Evolutionary conservation across 805 yeast genomes (phyloP), one percentile per base, ranked within the genome.

Genomic region (Candida tallmaniae): DNA sequence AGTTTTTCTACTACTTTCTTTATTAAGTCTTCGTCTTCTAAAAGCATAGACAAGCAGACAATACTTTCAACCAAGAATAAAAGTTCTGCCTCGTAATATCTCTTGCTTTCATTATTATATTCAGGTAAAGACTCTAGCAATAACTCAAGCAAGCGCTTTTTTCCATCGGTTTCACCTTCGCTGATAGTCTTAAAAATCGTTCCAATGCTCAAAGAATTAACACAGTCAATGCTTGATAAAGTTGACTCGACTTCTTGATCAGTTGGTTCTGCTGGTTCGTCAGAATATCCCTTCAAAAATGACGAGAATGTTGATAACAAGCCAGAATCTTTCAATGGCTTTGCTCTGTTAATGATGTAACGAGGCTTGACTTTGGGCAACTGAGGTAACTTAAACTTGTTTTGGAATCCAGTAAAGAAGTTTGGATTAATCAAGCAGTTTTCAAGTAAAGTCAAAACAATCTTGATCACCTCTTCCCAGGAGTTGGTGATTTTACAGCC

Each of bases 241-340:
- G 97, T 85, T 4, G 85, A 74, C 43, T 88, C 95, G 32, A 93
- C 81, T 47, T 90, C 97, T 50, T 86, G 95, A 37, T 85, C 94
- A 2, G 94, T 76, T 9, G 99, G 99, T 56, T 90, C 97, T 0
- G 83, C 80, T 3, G 84, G 78, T 35, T 86, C 94, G 49, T 88
- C 97, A 1, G 82, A 68, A 38, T 80, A 75, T 13, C 97, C 93
- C 43, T 93, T 85, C 58, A 93, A 73, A 50, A 88, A 90, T 0
- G 96, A 86, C 1, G 97, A 88, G 48, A 93, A 80, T 0, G 97
- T 84, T 0, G 95, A 84, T 36, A 93, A 74, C n/a, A 93, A 52
- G 2, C 97, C 87, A 8, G 70, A 69, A 22, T 80, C 95, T 47
- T 78, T 83, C 23, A 78, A 73, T 1, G 82, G 79, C 31, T 77